Evolutionary conservation across 345 rosid species (phyloP), one percentile per base, ranked within the genome.

Genomic region (Citrus hindsii): DNA sequence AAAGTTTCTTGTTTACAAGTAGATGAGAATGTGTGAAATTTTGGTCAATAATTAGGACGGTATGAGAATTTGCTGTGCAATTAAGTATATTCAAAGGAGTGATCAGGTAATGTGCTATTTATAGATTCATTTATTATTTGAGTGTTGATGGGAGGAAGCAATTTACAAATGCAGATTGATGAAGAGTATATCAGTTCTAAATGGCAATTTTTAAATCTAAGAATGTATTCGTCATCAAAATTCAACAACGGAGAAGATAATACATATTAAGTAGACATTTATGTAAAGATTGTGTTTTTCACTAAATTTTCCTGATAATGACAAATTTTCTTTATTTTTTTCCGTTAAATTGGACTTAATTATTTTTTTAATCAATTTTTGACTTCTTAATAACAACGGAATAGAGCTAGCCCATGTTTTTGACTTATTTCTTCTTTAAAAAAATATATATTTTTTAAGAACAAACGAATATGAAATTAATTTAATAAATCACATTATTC

Each of bases 1-100:
- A 58, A 62, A 48, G 69, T 85, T 10, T 6, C 79, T 67, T 89
- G 92, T 71, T 75, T 87, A 30, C n/a, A 5, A 61, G 14, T 72
- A 24, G 33, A 67, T 53, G 48, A 76, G n/a, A 53, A 22, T 55
- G 19, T 33, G 60, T 22, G 24, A 40, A 46, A 18, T 18, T 53
- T 6, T 53, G 22, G 22, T 53, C 19, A 53, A 14, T 53, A 53
- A 14, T 53, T 53, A 53, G 5, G 7, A 18, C 1, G 56, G 56
- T 3, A 12, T 46, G 51, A 46, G 51, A 46, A 46, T 3, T 46
- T 46, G 56, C 16, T 18, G 9, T 38, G 38, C 0, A 21, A 48
- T 33, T 4, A 38, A 37, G 42, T 9, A 6, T 18, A 72, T 10
- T 32, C 8, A 38, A 2, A 24, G 4, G 30, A 8, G 28, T 48